Evolutionary conservation across 2,329 filamentous ascomycete genomes (phyloP).

Genomic region (Diaporthe sp.): DNA sequence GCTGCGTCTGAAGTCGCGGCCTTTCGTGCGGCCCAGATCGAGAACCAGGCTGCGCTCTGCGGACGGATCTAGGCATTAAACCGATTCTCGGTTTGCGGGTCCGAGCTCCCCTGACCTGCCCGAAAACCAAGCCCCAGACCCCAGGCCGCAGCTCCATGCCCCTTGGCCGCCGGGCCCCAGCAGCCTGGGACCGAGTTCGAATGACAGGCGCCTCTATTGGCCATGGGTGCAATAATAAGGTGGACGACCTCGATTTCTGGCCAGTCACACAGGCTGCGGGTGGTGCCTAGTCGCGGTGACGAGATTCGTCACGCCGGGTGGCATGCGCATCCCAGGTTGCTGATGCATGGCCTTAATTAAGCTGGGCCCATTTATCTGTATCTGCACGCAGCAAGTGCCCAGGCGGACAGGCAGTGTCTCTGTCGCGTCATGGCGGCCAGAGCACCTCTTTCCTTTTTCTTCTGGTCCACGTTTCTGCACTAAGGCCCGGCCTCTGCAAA

Average conservation of each 20-base stretch:
- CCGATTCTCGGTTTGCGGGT: neutral
- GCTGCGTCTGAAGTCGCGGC: slow-evolving; percentile 8
- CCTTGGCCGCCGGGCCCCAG: neutral
- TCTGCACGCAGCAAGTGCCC: neutral
- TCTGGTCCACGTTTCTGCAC: slow-evolving; percentile 22
- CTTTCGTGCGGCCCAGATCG: neutral
- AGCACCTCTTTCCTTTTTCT: neutral
- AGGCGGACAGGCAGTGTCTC: neutral
- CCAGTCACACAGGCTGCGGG: neutral
- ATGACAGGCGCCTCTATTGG: slow-evolving; percentile 9
- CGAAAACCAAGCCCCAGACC: neutral
- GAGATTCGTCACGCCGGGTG: slow-evolving; percentile 11
- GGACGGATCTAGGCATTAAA: neutral
- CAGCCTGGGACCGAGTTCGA: slow-evolving; percentile 10
- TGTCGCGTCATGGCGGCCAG: neutral
- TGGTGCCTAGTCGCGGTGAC: slow-evolving; percentile 2
- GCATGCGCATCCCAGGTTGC: slow-evolving; percentile 15
- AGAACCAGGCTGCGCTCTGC: neutral
- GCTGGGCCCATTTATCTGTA: neutral
- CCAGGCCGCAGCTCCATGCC: neutral
- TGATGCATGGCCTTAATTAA: neutral
- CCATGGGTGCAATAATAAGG: neutral
- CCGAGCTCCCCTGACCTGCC: neutral
- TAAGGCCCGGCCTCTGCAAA: slow-evolving; percentile 7
- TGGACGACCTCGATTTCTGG: neutral